A percentile compares a stretch with the other conserved stretches of the same genome.
Evolutionary conservation across 257 asterid species (phyloP).

Genomic region (Solanum bulbocastanum): DNA sequence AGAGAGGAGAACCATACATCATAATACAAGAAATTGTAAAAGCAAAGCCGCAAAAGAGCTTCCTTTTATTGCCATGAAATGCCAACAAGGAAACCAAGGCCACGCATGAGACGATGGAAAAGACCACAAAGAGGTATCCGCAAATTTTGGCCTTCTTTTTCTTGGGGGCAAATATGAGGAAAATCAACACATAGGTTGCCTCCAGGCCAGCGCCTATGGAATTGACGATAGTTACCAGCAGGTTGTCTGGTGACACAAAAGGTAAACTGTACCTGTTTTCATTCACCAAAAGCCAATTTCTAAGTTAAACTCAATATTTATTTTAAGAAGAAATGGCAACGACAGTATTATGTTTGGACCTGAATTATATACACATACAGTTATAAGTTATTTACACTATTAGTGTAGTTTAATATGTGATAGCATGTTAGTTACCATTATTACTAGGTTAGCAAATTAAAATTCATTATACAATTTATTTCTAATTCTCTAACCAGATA

Average conservation of each 20-base stretch:
- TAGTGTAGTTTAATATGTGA: neutral
- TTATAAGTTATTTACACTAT: neutral
- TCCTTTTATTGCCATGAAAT: constrained; percentile 23
- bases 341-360: neutral
- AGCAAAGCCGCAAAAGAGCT: constrained; percentile 49
- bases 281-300: neutral
- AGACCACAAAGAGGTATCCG: neutral
- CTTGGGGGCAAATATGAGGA: constrained; percentile 42
- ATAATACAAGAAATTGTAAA: constrained; percentile 47
- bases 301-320: neutral
- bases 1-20: constrained; percentile 80
- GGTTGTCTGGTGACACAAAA: constrained; percentile 50
- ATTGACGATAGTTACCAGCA: constrained; percentile 39
- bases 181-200: constrained; percentile 41
- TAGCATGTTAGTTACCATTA: neutral
- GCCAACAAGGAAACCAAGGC: constrained; percentile 35
- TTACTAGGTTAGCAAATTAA: neutral
- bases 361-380: neutral
- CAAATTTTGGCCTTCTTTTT: neutral
- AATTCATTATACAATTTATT: neutral
- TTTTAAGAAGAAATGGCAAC: neutral
- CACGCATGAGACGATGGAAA: neutral
- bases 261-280: constrained; percentile 66
- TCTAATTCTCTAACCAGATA: neutral
- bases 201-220: constrained; percentile 51